Conservation (phyloP, 2,329 filamentous ascomycete species). For the Colletotrichum sp. region DNA sequence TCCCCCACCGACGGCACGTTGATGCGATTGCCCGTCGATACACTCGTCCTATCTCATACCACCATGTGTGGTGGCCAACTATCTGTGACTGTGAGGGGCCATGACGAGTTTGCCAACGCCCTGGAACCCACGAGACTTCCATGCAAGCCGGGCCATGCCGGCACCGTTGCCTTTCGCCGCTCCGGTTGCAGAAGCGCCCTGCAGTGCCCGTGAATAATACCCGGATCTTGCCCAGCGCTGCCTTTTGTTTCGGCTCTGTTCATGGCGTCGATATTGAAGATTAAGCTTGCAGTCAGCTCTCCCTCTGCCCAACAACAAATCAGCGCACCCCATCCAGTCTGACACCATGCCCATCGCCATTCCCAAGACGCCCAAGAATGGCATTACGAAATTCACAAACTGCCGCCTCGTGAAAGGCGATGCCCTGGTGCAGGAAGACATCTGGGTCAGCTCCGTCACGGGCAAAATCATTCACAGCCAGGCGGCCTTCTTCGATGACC, state of each 20-base stretch:
- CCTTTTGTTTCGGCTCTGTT: background rate
- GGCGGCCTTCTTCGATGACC: conserved; percentile 70
- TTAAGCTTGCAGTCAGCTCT: background rate
- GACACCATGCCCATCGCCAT: conserved; percentile 55
- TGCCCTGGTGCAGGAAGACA: conserved; percentile 73
- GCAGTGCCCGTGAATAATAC: conserved; percentile 11
- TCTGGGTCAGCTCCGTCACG: conserved; percentile 85
- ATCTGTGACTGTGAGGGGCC: conserved; percentile 16
- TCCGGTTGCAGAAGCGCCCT: background rate
- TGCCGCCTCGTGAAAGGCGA: conserved; percentile 77
- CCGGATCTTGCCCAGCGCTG: background rate
- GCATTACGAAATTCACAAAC: conserved; percentile 88
- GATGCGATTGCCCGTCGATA: background rate
- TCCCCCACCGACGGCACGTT: conserved; percentile 13
- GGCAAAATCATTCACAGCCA: conserved; percentile 82
- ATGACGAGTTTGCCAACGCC: conserved; percentile 2
- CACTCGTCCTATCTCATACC: conserved; percentile 17
- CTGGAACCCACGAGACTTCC: conserved; percentile 7
- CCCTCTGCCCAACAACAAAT: conserved; percentile 2
- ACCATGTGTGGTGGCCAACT: conserved; percentile 15
- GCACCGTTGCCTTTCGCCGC: background rate
- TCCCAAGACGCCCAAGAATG: conserved; percentile 43
- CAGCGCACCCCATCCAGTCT: conserved; percentile 25
- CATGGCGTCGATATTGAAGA: conserved; percentile 19
- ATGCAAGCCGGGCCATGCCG: conserved; percentile 18